Conservation (phyloP, 2,329 filamentous ascomycete species). For the Hymenoscyphus albidus region DNA sequence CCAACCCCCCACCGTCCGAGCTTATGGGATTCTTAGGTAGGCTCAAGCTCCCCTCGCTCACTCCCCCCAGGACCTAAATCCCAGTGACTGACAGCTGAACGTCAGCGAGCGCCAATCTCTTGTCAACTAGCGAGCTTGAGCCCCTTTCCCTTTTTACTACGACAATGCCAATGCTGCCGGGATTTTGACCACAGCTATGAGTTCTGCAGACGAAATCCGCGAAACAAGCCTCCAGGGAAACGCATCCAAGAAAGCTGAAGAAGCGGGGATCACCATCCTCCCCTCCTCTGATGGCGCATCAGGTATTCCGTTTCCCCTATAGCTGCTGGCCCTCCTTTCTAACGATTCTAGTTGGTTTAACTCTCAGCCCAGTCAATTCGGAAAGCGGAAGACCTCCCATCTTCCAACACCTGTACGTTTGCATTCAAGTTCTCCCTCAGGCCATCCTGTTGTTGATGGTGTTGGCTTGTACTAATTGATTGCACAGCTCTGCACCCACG, state of each 20-base stretch:
- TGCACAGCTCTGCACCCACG: conserved; percentile 44
- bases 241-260: conserved; percentile 28
- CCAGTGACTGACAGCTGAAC: background rate
- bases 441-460: background rate
- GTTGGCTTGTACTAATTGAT: conserved; percentile 15
- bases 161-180: conserved; percentile 19
- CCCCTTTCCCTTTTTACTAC: background rate
- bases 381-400: conserved; percentile 38
- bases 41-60: background rate
- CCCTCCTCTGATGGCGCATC: conserved; percentile 42
- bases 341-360: conserved; percentile 24
- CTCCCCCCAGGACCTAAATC: background rate
- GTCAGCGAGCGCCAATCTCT: background rate
- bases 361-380: conserved; percentile 41
- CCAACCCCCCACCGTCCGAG: background rate
- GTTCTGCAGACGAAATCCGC: conserved; percentile 17
- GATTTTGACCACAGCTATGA: conserved; percentile 18
- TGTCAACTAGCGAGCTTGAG: background rate
- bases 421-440: background rate
- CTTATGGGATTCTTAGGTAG: background rate
- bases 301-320: conserved; percentile 13
- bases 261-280: conserved; percentile 41
- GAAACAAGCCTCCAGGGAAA: conserved; percentile 25
- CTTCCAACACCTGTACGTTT: conserved; percentile 32
- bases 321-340: conserved; percentile 2